Conservation (phyloP, 2,329 filamentous ascomycete genomes). For the Alternaria burnsii region DNA sequence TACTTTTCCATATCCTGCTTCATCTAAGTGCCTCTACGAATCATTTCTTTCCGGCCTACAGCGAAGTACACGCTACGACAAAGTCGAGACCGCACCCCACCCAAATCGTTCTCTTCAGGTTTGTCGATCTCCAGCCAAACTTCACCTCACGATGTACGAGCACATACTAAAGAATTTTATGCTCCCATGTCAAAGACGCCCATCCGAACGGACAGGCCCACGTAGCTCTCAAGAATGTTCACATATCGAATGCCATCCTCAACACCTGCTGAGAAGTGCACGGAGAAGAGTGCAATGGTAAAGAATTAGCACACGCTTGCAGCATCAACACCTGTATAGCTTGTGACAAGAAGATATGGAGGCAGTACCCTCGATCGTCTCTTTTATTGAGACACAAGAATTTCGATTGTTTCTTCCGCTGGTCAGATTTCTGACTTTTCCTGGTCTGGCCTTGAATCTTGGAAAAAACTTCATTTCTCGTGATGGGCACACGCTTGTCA, state of each 20-base stretch:
- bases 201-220: background rate
- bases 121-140: background rate
- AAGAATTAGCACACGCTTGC: background rate
- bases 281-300: background rate
- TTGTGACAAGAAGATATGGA: background rate
- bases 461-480: background rate
- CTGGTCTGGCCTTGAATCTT: background rate
- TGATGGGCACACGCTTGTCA: background rate
- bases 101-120: too few relatives aligned
- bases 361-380: background rate
- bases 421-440: background rate
- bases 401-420: background rate
- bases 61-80: background rate
- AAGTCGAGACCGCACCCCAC: too few relatives aligned
- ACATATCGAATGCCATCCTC: background rate
- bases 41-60: background rate
- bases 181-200: background rate
- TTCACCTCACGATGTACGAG: background rate
- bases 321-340: background rate
- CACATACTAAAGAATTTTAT: background rate
- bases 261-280: background rate
- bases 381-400: background rate
- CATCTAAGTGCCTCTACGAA: background rate
- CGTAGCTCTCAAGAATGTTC: background rate
- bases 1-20: background rate